phyloP scores from a whole-genome alignment of 441 rosid genomes.

The Omphalea diandra region DNA sequence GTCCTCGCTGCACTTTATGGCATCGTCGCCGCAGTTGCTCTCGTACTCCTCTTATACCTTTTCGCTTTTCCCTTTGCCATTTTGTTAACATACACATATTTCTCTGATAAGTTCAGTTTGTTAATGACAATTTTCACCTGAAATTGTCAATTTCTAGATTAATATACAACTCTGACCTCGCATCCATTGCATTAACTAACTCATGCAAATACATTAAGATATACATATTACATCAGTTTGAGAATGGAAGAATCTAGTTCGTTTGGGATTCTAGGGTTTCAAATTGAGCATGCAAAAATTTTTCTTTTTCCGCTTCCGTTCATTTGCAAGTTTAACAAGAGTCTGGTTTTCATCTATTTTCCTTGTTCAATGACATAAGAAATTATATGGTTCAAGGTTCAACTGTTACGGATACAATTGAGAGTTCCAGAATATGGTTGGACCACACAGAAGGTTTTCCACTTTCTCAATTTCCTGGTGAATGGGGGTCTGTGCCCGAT shows the following conservation, averaged over 20 bases:
- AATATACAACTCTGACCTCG: neutral
- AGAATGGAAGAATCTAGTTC: neutral
- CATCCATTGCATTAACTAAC: neutral
- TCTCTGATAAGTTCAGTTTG: neutral
- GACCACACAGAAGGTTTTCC: constrained; percentile 94
- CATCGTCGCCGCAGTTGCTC: constrained; percentile 65
- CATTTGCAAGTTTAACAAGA: no score
- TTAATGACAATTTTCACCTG: neutral
- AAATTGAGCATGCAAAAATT: neutral
- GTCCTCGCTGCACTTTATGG: constrained; percentile 66
- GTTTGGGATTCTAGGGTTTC: constrained; percentile 16
- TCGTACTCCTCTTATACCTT: constrained; percentile 39
- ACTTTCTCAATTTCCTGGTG: constrained; percentile 84
- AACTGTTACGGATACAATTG: constrained; percentile 73
- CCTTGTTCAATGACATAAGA: neutral
- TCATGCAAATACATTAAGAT: neutral
- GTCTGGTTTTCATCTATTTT: no score
- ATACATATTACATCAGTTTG: no score
- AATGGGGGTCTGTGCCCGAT: constrained; percentile 57
- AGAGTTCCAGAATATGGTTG: constrained; percentile 93
- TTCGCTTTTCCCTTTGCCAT: neutral
- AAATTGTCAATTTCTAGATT: neutral
- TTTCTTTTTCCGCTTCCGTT: no score
- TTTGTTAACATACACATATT: no score
- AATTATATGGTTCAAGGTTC: constrained; percentile 45